Base-by-base conservation (phyloP, 2,329 filamentous ascomycete species). In the Trichoderma oligosporum region DNA sequence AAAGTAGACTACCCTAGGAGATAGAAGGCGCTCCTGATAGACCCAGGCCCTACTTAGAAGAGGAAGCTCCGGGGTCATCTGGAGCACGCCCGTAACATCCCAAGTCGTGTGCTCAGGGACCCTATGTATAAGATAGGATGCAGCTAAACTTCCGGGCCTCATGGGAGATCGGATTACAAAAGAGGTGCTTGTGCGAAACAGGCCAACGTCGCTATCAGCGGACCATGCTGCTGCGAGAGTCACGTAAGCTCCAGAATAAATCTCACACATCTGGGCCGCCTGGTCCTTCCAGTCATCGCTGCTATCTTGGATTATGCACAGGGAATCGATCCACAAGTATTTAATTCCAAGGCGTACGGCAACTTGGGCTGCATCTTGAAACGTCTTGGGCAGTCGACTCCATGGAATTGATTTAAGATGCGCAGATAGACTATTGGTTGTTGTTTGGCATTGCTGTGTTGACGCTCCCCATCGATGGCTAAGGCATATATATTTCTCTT, bases 281-380 rank as follows among this genome's bases (percentile, higher is more conserved):
- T 63, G 55, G 9, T 51, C 49, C 25, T 53, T 41, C 63, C 63
- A 65, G 31, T 64, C 64, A 7, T 58, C 60, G 7, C 56, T 52
- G 8, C 61, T 58, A 20, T 63, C 62, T 54, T 66, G 65, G 6
- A 66, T 52, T 39, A 67, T 68, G 41, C 66, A 68, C 2, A 68
- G 51, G 4, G 64, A 66, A 51, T 68, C 65, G 24, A 67, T 66
- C 65, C 65, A 67, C 4, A 67, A 14, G 18, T 66, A 67, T 44
- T 46, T 57, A 27, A 57, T 42, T 1, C 53, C 57, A 20, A 60
- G 46, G 9, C 29, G 29, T 4, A 57, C 25, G 14, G 53, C 18
- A 1, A 52, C 53, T 16, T 33, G 25, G 4, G 44, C 45, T 4
- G 53, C 39, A 20, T 53, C 29, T 44, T 53, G 45, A 16, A 60